Base-by-base conservation (phyloP, 495 filamentous ascomycete species). In the Aspergillus avenaceus region DNA sequence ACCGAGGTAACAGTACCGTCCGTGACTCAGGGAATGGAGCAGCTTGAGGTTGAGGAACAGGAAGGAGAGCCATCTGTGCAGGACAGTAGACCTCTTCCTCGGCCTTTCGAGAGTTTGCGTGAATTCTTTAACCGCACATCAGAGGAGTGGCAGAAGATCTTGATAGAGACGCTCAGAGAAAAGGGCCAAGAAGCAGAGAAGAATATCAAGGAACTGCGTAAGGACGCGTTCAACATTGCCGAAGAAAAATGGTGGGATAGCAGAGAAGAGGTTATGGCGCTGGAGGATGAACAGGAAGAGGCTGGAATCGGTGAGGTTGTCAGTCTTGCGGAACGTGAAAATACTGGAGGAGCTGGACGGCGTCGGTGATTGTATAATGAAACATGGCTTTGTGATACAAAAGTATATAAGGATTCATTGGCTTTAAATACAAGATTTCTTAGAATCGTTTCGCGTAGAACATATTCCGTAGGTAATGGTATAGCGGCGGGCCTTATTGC, bases 201-300 rank as follows among this genome's bases (percentile, higher is more conserved):
- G 66, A 78, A 81, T 4, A 73, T 96, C 55, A 98, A 98, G 73
- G 93, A 97, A 72, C 77, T 97, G 50, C 88, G 91, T 59, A 87
- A 91, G 53, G 82, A 80, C 41, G 93, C 91, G 2, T 98, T 97
- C 63, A 83, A 87, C 55, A 74, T 85, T 49, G 90, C 90, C 34
- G 93, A 98, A 71, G 88, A 89, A 65, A 96, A 91, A 62, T 98
- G 93, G 93, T 98, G 93, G 93, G 93, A 96, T 74, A 91, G 88
- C 64, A 77, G 93, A 57, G 93, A 98, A 68, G 93, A 98, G 70
- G 87, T 98, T 53, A 86, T 84, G 50, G 87, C 84, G 7, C 73
- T 97, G 54, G 93, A 98, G 70, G 92, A 97, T 69, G 91, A 96
- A 70, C 92, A 97, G 67, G 91, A 96, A 70, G 91, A 87, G 31